A percentile compares a stretch with the other conserved stretches of the same genome.
Conservation (phyloP, 768 basidiomycete genomes). For the Coprinopsis sp. region DNA sequence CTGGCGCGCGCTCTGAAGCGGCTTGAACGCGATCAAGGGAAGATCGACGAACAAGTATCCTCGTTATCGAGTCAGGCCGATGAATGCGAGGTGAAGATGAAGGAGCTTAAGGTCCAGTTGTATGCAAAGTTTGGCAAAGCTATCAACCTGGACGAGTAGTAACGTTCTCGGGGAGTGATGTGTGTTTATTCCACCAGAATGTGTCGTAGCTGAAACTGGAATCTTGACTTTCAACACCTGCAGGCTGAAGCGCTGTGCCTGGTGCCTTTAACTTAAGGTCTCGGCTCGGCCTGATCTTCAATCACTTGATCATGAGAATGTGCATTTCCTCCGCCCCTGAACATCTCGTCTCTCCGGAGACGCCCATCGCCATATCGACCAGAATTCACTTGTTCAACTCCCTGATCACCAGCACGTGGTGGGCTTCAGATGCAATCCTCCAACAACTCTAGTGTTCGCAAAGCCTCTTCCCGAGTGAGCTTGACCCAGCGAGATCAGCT, state of each 20-base stretch:
- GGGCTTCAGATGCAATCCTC: neutral
- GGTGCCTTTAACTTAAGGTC: neutral
- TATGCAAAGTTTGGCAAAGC: constrained; percentile 93
- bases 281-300: neutral
- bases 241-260: neutral
- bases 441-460: neutral
- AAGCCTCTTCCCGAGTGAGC: constrained; percentile 3
- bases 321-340: neutral
- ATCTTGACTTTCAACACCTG: neutral
- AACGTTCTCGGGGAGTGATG: neutral
- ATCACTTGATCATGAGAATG: neutral
- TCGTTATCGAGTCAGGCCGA: constrained; percentile 47
- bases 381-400: neutral
- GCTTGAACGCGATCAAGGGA: constrained; percentile 64
- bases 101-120: constrained; percentile 68
- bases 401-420: neutral
- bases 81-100: constrained; percentile 72
- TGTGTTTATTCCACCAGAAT: too few relatives aligned
- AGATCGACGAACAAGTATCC: constrained; percentile 52
- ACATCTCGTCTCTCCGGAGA: neutral
- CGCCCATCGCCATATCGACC: too few relatives aligned
- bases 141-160: constrained; percentile 84
- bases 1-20: constrained; percentile 64
- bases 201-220: neutral
- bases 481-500: neutral